Evolutionary conservation across 1,284 basidiomycete genomes (phyloP).

Genomic region (Kwoniella shivajii): DNA sequence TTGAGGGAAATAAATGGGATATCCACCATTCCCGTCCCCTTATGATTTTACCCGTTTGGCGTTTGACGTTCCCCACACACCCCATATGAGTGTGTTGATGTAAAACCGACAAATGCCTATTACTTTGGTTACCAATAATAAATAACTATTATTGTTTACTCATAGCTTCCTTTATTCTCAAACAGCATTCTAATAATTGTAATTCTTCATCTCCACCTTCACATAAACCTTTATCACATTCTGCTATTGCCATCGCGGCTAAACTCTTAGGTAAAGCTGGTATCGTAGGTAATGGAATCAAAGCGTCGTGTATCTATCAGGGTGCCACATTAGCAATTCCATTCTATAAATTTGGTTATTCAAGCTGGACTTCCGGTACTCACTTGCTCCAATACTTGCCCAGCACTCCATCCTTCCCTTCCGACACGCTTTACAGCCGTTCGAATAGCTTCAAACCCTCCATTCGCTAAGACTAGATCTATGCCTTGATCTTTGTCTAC

Average conservation of each 20-base stretch:
- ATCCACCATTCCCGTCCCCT: no score
- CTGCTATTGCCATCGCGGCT: conserved; percentile 83
- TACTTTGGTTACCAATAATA: no score
- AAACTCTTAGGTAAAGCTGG: conserved; percentile 78
- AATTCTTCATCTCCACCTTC: conserved; percentile 99
- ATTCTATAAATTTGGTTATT: not conserved
- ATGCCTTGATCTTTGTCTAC: conserved; percentile 62
- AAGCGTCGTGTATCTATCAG: conserved; percentile 81
- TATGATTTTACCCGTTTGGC: no score
- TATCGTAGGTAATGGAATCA: conserved; percentile 79
- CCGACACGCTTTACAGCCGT: conserved; percentile 73
- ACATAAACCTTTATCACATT: conserved; percentile 93
- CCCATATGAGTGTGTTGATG: not conserved
- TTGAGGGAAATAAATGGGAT: no score
- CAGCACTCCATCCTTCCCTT: conserved; percentile 87
- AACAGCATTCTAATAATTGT: conserved; percentile 84
- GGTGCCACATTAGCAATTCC: not conserved
- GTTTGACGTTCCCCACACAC: no score
- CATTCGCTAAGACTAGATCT: conserved; percentile 60
- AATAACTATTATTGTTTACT: conserved; percentile 14
- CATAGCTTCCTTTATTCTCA: conserved; percentile 71
- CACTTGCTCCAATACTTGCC: conserved; percentile 87
- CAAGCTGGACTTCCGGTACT: conserved; percentile 6
- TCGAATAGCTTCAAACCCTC: conserved; percentile 71
- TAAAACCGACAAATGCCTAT: not conserved